phyloP scores from a whole-genome alignment of 768 basidiomycete genomes.

The Russula virescens region DNA sequence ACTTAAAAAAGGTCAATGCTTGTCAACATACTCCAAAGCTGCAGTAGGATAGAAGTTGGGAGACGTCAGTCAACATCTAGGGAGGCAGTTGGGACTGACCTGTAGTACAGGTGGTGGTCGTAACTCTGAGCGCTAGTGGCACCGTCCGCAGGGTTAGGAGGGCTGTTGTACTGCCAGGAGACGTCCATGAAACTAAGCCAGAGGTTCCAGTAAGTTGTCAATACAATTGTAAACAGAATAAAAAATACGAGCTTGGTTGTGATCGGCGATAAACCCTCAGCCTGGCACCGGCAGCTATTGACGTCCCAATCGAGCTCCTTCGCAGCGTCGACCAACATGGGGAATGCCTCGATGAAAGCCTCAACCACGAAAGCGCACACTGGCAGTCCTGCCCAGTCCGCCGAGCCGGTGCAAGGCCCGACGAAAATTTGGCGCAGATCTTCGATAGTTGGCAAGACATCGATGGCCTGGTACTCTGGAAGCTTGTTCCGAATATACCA shows the following conservation, averaged over 20 bases:
- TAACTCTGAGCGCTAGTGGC: slow-evolving; percentile 65
- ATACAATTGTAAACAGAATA: not conserved
- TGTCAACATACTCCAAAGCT: slow-evolving; percentile 51
- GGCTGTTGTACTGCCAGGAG: slow-evolving; percentile 68
- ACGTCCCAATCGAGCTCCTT: not conserved
- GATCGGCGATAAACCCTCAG: not conserved
- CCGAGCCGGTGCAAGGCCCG: not conserved
- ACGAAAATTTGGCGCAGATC: not conserved
- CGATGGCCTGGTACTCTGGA: not conserved
- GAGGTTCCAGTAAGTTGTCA: not conserved
- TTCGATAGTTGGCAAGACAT: not conserved
- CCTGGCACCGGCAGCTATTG: not conserved
- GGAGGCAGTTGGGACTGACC: slow-evolving; percentile 37
- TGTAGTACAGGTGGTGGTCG: slow-evolving; percentile 78
- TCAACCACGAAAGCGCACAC: not conserved
- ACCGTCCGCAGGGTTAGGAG: slow-evolving; percentile 65
- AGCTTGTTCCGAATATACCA: slow-evolving; percentile 12
- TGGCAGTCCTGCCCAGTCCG: not conserved
- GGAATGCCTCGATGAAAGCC: slow-evolving; percentile 8
- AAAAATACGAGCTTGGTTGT: slow-evolving; percentile 15
- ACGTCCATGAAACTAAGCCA: slow-evolving; percentile 68
- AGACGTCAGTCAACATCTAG: not conserved
- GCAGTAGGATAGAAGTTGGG: not conserved
- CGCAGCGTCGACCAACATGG: slow-evolving; percentile 5
- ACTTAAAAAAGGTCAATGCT: not conserved